Conservation (phyloP, 495 filamentous ascomycete species). For the Apiosordaria backusii region DNA sequence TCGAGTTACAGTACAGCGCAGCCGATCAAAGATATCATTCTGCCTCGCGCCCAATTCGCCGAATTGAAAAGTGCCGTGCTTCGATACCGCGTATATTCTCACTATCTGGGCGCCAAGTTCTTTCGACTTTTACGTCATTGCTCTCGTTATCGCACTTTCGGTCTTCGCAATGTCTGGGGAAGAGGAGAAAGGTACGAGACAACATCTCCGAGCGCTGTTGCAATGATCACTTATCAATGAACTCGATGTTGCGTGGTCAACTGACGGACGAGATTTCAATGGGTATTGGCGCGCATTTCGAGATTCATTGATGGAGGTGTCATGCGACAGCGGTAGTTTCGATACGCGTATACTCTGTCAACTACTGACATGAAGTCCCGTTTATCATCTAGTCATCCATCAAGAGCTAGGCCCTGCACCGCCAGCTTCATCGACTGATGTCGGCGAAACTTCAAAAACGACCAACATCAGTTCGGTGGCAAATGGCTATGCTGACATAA, state of each 20-base stretch:
- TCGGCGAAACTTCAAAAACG: background rate
- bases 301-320: background rate
- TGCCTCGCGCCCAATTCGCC: background rate
- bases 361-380: conserved; percentile 14
- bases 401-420: conserved; percentile 15
- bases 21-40: background rate
- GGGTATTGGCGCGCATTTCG: background rate
- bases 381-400: conserved; percentile 17
- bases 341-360: background rate
- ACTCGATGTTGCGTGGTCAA: background rate
- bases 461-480: background rate
- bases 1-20: background rate
- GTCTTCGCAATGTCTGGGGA: conserved; percentile 43
- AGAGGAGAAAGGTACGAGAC: conserved; percentile 42
- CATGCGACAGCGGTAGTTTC: background rate
- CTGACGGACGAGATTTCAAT: background rate
- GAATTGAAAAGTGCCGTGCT: background rate
- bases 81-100: background rate
- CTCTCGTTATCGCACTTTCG: conserved; percentile 28
- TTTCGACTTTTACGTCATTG: background rate
- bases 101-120: background rate
- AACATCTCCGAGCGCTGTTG: background rate
- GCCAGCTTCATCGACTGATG: background rate
- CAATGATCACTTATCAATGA: background rate
- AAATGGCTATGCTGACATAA: background rate